Base-by-base conservation (phyloP, 257 asterid genomes). In the Ocimum tenuiflorum region DNA sequence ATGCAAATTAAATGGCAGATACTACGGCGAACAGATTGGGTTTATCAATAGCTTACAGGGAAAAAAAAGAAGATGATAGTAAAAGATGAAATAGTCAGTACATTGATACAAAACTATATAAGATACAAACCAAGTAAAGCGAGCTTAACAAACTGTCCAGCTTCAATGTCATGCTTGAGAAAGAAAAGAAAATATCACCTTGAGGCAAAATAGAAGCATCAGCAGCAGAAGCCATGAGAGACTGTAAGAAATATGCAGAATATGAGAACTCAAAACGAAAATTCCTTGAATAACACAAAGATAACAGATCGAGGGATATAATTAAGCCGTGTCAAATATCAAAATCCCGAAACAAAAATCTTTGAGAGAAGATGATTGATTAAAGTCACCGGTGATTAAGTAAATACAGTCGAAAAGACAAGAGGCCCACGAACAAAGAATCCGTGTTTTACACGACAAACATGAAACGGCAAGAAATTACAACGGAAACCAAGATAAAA, bases 161-260 rank as follows among this genome's bases (percentile, higher is more conserved):
- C 43, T 29, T 20, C 35, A n/a, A 50, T 13, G 14, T 18, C 23
- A 47, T 0, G 51, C n/a, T 6, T 31, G 41, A n/a, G 20, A 18
- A 29, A 59, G 15, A 60, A 29, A 54, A 19, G 60, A 14, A 3
- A 10, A 52, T 35, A 31, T 71, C 67, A 87, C 96, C 97, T 77
- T 81, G 79, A 53, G 91, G 80, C 67, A 82, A 76, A 47, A 84
- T 75, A 47, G 82, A 78, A 74, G 75, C 74, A 75, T 76, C 72
- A 14, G 72, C 65, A 52, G 63, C 59, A 41, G 79, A 77, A 78
- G 84, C 83, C 95, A 81, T 88, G 52, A 31, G 20, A 46, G 60
- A 53, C 81, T 75, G 72, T 78, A 60, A 72, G 45, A 55, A 67
- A 36, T 62, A 68, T 48, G 53, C 67, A 48, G n/a, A 58, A 77